Evolutionary conservation across 441 rosid genomes (phyloP).

Genomic region (Erodium moschatum): DNA sequence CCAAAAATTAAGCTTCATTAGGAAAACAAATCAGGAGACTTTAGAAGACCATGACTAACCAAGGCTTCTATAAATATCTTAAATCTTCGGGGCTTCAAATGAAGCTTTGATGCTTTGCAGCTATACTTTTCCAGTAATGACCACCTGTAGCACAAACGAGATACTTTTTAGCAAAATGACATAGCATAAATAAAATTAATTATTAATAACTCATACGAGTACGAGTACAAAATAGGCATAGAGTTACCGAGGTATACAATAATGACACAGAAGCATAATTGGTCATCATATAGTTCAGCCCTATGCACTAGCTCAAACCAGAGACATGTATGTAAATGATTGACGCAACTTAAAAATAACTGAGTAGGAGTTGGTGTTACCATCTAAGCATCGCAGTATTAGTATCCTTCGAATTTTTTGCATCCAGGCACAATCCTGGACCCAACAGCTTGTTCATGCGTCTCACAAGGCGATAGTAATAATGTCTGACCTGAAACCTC

Average conservation of each 20-base stretch:
- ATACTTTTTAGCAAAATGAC: background rate
- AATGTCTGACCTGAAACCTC: constrained; percentile 79
- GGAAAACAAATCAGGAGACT: constrained; percentile 15
- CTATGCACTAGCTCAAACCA: too few relatives aligned
- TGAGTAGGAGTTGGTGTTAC: constrained; percentile 29
- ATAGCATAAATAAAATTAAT: background rate
- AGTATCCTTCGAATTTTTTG: constrained; percentile 92
- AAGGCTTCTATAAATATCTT: constrained; percentile 87
- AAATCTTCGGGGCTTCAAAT: constrained; percentile 86
- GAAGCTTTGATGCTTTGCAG: constrained; percentile 98
- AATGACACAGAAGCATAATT: too few relatives aligned
- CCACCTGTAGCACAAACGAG: constrained; percentile 56
- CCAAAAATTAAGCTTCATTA: constrained; percentile 18
- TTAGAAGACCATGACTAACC: constrained; percentile 47
- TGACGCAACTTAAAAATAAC: background rate
- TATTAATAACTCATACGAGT: too few relatives aligned
- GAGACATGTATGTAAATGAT: too few relatives aligned
- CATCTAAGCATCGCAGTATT: constrained; percentile 99
- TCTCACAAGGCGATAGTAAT: constrained; percentile 89
- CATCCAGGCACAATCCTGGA: constrained; percentile 82
- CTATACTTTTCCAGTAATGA: constrained; percentile 94
- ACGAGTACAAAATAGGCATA: too few relatives aligned
- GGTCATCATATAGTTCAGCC: too few relatives aligned
- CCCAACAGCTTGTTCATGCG: constrained; percentile 97
- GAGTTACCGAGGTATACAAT: too few relatives aligned